Evolutionary conservation across 1,139 yeast genomes (phyloP).

Genomic region (Kodamaea derodonti): DNA sequence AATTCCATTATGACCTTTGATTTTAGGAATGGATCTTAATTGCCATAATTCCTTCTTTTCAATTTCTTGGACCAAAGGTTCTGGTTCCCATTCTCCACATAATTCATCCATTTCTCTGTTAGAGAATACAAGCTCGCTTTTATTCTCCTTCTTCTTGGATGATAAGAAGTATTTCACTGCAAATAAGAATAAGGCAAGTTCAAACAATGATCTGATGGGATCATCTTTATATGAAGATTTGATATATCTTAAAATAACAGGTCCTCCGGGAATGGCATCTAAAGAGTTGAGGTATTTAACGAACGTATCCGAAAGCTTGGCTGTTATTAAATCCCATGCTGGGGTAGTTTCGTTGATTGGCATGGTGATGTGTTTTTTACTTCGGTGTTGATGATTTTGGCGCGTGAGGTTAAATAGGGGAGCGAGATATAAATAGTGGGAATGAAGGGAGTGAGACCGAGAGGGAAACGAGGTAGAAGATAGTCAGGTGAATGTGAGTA

Average conservation of each 20-base stretch:
- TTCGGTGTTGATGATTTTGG: not conserved
- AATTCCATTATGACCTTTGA: conserved; percentile 56
- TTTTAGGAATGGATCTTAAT: conserved; percentile 57
- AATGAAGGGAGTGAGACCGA: too few species aligned
- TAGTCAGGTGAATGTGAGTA: too few species aligned
- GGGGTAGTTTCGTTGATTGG: not conserved
- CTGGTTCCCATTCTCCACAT: conserved; percentile 89
- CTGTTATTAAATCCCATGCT: conserved; percentile 32
- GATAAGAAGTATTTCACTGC: conserved; percentile 83
- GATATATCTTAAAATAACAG: conserved; percentile 69
- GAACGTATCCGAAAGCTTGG: conserved; percentile 33
- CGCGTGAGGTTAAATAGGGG: not conserved
- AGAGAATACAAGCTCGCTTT: conserved; percentile 66
- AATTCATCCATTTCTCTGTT: conserved; percentile 75
- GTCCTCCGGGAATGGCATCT: conserved; percentile 73
- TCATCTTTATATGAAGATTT: conserved; percentile 90
- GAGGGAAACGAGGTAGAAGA: too few species aligned
- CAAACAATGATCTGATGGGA: conserved; percentile 85
- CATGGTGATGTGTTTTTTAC: not conserved
- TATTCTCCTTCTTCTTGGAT: conserved; percentile 75
- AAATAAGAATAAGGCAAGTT: conserved; percentile 71
- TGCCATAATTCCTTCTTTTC: conserved; percentile 57
- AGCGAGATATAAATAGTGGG: not conserved
- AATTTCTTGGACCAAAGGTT: conserved; percentile 63
- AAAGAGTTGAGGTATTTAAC: conserved; percentile 34